Base-by-base conservation (phyloP, 495 filamentous ascomycete genomes). In the Hypoxylon rickii region DNA sequence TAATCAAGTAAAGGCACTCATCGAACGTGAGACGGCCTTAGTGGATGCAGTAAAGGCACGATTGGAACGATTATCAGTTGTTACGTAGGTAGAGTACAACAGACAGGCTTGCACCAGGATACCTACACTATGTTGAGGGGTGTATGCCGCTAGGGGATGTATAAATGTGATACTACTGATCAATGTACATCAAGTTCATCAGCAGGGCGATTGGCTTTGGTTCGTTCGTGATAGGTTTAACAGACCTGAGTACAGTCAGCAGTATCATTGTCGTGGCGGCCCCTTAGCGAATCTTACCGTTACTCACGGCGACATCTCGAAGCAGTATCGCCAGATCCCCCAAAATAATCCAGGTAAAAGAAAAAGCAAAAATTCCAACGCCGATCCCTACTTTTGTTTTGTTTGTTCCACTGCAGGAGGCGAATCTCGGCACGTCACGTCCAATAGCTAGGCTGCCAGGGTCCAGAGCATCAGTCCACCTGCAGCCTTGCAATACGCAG, bases 1-100 rank as follows among this genome's bases (percentile, higher is more conserved):
- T 52, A 75, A 76, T 12, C 84, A 90, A 69, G 83, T 89, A 8
- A 87, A 86, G 77, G 73, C 72, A 47, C 76, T 90, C 69, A 75
- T 92, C 57, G 87, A 90, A 33, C 75, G 88, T 68, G 87, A 92
- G 77, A 70, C 76, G 12, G 77, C 75, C 6, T 65, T 83, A 46
- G 76, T 83, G 20, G 78, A 83, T 52, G 80, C 76, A 26, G 67
- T 86, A 10, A 73, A 72, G 45, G 67, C 54, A 43, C 80, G 85
- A 75, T 73, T 83, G 49, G 73, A 71, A 34, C 78, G 70, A 42
- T 71, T 85, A 34, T 50, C 62, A 21, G 49, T 61, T 47, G 54
- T 51, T 58, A 52, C 54, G 46, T 68, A 66, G 51, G 46, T 20
- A 37, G 21, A 12, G 26, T 48, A 32, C 48, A 33, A 37, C 54